phyloP scores from a whole-genome alignment of 768 basidiomycete species.

The Sutorius australiensis region DNA sequence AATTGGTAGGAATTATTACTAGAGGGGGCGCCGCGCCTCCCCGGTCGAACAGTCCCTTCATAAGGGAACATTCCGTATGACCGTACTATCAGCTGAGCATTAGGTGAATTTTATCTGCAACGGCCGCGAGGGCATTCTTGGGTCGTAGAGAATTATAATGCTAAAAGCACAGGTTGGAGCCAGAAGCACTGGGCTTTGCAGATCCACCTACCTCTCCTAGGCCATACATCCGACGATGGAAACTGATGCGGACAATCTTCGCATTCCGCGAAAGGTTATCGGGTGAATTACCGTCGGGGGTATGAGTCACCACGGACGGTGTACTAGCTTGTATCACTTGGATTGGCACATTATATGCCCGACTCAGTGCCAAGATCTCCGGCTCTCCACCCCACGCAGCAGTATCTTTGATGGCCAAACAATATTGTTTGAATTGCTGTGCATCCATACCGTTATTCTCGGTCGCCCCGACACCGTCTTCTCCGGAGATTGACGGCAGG shows the following conservation, averaged over 20 bases:
- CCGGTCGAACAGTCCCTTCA: not conserved
- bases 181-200: not conserved
- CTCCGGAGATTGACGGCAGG: constrained; percentile 68
- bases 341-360: constrained; percentile 78
- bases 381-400: constrained; percentile 98
- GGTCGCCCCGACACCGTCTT: constrained; percentile 61
- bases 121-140: constrained; percentile 30
- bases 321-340: constrained; percentile 84
- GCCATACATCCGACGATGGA: constrained; percentile 92
- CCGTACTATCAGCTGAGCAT: constrained; percentile 25
- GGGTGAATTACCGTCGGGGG: constrained; percentile 42
- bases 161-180: constrained; percentile 37
- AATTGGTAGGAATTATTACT: not conserved
- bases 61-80: not conserved
- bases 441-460: constrained; percentile 66
- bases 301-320: constrained; percentile 82
- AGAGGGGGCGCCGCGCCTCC: not conserved
- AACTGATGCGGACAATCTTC: constrained; percentile 71
- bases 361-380: constrained; percentile 87
- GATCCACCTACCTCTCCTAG: constrained; percentile 77
- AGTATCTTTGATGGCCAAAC: constrained; percentile 71
- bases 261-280: constrained; percentile 29
- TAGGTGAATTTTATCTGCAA: constrained; percentile 31
- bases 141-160: constrained; percentile 87
- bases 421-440: constrained; percentile 68